Evolutionary conservation across 2,329 filamentous ascomycete genomes (phyloP).

Genomic region (Aspergillus sp.): DNA sequence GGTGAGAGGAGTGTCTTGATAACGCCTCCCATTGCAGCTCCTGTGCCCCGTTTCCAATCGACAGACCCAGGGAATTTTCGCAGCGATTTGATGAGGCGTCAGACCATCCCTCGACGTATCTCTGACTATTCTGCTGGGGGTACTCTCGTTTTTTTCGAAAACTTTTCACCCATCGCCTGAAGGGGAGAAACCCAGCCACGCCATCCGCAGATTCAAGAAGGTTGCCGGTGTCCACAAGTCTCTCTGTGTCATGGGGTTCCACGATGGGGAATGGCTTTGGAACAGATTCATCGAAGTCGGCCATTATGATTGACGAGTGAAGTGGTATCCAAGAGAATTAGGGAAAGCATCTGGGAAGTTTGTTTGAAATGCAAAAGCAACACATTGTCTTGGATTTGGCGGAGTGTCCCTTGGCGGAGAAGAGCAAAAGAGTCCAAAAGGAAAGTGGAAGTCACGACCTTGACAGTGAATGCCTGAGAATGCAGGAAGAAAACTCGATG

Average conservation of each 20-base stretch:
- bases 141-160: constrained; percentile 31
- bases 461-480: background rate
- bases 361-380: background rate
- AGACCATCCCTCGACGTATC: constrained; percentile 40
- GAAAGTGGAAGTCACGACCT: constrained; percentile 5
- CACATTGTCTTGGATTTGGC: background rate
- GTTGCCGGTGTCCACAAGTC: background rate
- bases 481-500: background rate
- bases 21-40: constrained; percentile 58
- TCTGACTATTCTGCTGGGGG: constrained; percentile 17
- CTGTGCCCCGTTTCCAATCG: constrained; percentile 21
- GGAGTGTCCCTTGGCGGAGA: background rate
- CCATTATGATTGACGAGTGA: background rate
- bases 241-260: background rate
- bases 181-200: constrained; percentile 22
- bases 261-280: background rate
- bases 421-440: background rate
- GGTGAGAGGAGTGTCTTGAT: constrained; percentile 75
- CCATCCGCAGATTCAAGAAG: constrained; percentile 7
- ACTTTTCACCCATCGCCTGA: constrained; percentile 41
- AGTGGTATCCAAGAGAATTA: background rate
- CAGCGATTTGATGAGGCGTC: constrained; percentile 21
- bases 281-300: constrained; percentile 1
- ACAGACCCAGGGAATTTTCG: constrained; percentile 12
- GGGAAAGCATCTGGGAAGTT: background rate